Base-by-base conservation (phyloP, 768 basidiomycete genomes). In the Mycena floridula region DNA sequence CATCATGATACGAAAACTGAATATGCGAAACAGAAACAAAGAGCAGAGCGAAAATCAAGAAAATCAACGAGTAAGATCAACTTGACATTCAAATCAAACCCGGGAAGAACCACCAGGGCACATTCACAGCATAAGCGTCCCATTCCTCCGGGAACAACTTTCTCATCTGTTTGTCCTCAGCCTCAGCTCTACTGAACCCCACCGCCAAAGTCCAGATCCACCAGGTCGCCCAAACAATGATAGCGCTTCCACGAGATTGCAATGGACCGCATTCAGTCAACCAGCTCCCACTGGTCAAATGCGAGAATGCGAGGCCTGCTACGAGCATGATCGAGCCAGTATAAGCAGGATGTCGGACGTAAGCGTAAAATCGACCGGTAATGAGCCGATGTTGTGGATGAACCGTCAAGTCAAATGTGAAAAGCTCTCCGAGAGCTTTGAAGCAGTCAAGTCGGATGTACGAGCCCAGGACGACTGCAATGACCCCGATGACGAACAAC, bases 331-430 rank as follows among this genome's bases (percentile, higher is more conserved):
- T 52, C 1, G 74, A 73, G n/a, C 77, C 76, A 0, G 73, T 71
- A 55, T 77, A 78, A 0, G 75, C 67, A 15, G 77, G 77, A 57
- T 79, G 77, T 6, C 77, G 72, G 42, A 78, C 77, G 45, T 70
- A 69, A 5, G 58, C 46, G 54, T 79, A 79, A 46, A 67, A 72
- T 16, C 75, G 69, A n/a, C 58, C 55, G 3, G 75, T 77, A 49
- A 79, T 60, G 37, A 79, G 66, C 39, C 58, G 66, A 59, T 81
- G 79, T 25, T 62, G 57, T 2, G 76, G 74, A 44, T 72, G 74
- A 32, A 80, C 57, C 37, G 76, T 76, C 39, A 81, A 67, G 52
- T 79, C 77, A 55, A 79, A 80, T 0, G 78, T 79, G 63, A 81
- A 81, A 44, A 78, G 59, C 2, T 65, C 55, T 2, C 77, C 78